A percentile compares a stretch with the other conserved stretches of the same genome.
phyloP scores from a whole-genome alignment of 1,284 basidiomycete species.

The Coniophora puteana region DNA sequence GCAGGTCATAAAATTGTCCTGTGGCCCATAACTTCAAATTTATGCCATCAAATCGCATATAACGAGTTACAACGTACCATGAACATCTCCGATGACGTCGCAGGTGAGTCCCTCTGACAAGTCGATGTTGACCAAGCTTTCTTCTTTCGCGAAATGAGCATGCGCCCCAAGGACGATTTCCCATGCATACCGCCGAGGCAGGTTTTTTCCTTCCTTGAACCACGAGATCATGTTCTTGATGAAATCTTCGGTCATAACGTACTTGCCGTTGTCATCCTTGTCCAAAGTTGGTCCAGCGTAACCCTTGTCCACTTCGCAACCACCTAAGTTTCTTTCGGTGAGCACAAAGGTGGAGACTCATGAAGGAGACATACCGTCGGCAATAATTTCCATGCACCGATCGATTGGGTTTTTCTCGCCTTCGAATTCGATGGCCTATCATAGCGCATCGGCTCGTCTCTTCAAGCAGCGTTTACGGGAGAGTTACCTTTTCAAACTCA shows the following conservation, averaged over 20 bases:
- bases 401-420: conserved; percentile 78
- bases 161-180: conserved; percentile 92
- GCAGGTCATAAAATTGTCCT: conserved; percentile 95
- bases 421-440: conserved; percentile 83
- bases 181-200: conserved; percentile 90
- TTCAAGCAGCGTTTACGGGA: not conserved
- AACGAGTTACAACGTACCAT: conserved; percentile 48
- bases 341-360: conserved; percentile 6
- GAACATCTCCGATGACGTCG: conserved; percentile 92
- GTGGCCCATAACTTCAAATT: conserved; percentile 6
- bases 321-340: conserved; percentile 38
- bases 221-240: conserved; percentile 84
- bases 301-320: conserved; percentile 65
- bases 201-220: conserved; percentile 89
- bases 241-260: conserved; percentile 74
- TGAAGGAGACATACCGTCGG: conserved; percentile 51
- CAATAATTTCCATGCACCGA: conserved; percentile 75
- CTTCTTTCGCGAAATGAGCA: conserved; percentile 72
- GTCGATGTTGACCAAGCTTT: conserved; percentile 77
- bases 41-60: not conserved
- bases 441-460: too few relatives aligned
- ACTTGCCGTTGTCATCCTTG: conserved; percentile 55
- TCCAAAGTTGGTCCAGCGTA: conserved; percentile 70
- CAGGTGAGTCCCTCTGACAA: conserved; percentile 79
- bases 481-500: conserved; percentile 83